These are phyloP conservation scores for Penicillium sp. DNA, from an alignment of 2,329 filamentous ascomycete species.

Conservation along the genomic window DNA sequence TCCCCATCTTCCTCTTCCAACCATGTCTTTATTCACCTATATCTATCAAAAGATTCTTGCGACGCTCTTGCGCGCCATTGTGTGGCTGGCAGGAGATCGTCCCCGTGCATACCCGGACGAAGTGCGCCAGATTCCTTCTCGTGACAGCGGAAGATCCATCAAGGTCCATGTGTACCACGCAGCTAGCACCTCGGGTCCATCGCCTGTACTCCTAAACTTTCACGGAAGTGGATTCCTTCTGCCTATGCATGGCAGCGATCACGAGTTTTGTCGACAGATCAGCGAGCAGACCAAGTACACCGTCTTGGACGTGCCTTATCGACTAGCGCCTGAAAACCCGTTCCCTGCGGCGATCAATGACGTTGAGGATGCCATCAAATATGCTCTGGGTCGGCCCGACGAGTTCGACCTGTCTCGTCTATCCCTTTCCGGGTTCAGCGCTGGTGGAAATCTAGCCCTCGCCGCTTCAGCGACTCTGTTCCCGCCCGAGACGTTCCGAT, in stretches of 20 bases:
- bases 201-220: conserved; percentile 34
- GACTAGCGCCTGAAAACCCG: conserved; percentile 40
- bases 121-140: conserved; percentile 29
- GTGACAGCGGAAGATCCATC: conserved; percentile 29
- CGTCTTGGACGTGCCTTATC: conserved; percentile 41
- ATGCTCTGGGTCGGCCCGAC: conserved; percentile 33
- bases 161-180: conserved; percentile 33
- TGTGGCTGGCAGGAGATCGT: neutral
- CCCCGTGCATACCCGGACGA: conserved; percentile 20
- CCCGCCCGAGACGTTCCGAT: conserved; percentile 30
- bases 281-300: conserved; percentile 28
- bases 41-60: conserved; percentile 22
- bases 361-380: conserved; percentile 40
- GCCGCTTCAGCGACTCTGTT: conserved; percentile 30
- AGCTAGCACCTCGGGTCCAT: conserved; percentile 13
- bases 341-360: conserved; percentile 43
- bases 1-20: neutral
- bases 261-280: conserved; percentile 30
- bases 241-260: conserved; percentile 31
- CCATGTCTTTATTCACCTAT: conserved; percentile 7
- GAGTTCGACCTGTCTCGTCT: conserved; percentile 35
- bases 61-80: conserved; percentile 16
- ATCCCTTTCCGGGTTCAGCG: conserved; percentile 44
- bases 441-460: conserved; percentile 43
- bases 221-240: conserved; percentile 37